These are phyloP conservation scores for Wickerhamiella dianesei DNA, from an alignment of 805 yeast species.

Conservation along the genomic window DNA sequence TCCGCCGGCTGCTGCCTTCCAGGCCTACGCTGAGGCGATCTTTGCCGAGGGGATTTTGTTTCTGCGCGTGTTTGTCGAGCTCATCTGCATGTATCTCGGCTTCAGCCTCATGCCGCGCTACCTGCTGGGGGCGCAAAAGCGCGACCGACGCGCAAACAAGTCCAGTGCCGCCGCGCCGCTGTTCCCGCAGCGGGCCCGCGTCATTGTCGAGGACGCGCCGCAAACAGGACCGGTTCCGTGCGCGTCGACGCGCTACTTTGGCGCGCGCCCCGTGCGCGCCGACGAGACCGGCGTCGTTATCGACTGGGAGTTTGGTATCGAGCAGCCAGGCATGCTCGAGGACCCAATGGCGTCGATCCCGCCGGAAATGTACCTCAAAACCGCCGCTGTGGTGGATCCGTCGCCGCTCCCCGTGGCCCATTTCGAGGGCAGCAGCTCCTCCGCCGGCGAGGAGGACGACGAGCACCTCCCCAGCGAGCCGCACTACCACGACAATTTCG, in stretches of 20 bases:
- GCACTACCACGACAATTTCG: neutral
- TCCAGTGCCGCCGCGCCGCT: too few species aligned
- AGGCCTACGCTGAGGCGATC: neutral
- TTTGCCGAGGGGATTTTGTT: neutral
- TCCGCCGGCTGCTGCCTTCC: neutral
- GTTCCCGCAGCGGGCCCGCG: neutral
- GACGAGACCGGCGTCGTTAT: neutral
- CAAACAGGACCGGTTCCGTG: neutral
- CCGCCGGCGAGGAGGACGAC: neutral
- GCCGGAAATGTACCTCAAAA: neutral
- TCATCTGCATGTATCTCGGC: neutral
- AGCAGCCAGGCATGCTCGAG: neutral
- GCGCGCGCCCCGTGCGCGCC: neutral
- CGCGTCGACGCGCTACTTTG: neutral
- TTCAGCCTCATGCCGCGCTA: neutral
- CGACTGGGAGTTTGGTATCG: neutral
- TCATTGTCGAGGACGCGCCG: neutral
- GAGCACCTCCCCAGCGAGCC: neutral
- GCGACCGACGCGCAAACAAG: too few species aligned
- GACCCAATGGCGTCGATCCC: neutral
- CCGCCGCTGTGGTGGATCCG: too few species aligned
- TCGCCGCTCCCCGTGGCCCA: neutral
- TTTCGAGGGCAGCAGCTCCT: neutral
- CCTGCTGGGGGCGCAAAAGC: neutral
- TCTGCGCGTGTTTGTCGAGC: neutral